Percentiles rank a stretch among this genome's conserved stretches.
These are phyloP conservation scores for Termitomyces sp. DNA, from an alignment of 1,284 basidiomycete species.

Conservation along the genomic window DNA sequence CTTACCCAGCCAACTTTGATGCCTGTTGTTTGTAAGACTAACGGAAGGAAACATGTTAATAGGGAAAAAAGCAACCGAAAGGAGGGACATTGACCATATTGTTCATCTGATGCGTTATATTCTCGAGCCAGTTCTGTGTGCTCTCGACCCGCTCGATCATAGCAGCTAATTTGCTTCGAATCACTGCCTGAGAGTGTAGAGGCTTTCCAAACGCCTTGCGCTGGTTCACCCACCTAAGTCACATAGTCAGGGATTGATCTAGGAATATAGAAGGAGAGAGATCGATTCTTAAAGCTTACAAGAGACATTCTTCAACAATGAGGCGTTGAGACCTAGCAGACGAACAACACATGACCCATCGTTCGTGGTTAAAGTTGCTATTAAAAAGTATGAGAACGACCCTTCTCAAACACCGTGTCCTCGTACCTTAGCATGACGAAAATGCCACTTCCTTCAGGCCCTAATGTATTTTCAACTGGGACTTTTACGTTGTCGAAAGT, in stretches of 20 bases:
- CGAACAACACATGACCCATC: slow-evolving; percentile 70
- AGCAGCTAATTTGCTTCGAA: slow-evolving; percentile 77
- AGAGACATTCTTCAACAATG: slow-evolving; percentile 65
- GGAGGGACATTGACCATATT: slow-evolving; percentile 56
- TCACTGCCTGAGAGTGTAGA: slow-evolving; percentile 76
- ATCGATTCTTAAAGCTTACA: slow-evolving; percentile 34
- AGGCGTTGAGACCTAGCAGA: slow-evolving; percentile 32
- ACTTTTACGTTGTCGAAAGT: slow-evolving; percentile 89
- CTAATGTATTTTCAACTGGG: slow-evolving; percentile 79
- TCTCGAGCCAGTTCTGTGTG: slow-evolving; percentile 83
- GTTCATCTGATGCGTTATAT: slow-evolving; percentile 87
- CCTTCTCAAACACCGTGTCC: slow-evolving; percentile 4
- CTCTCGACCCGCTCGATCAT: slow-evolving; percentile 83
- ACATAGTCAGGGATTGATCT: slow-evolving; percentile 3
- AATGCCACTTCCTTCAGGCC: slow-evolving; percentile 73
- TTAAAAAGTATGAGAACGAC: background rate
- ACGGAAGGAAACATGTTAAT: slow-evolving; percentile 1
- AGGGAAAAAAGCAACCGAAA: background rate
- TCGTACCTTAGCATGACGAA: slow-evolving; percentile 60
- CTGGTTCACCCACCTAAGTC: slow-evolving; percentile 64
- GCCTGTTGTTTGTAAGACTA: slow-evolving; percentile 56
- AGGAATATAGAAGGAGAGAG: background rate
- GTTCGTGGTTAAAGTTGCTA: slow-evolving; percentile 72
- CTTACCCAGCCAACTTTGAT: slow-evolving; percentile 57
- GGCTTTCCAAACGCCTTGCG: slow-evolving; percentile 86